Evolutionary conservation across 2,329 filamentous ascomycete genomes (phyloP).

Genomic region (Colletotrichum costaricense): DNA sequence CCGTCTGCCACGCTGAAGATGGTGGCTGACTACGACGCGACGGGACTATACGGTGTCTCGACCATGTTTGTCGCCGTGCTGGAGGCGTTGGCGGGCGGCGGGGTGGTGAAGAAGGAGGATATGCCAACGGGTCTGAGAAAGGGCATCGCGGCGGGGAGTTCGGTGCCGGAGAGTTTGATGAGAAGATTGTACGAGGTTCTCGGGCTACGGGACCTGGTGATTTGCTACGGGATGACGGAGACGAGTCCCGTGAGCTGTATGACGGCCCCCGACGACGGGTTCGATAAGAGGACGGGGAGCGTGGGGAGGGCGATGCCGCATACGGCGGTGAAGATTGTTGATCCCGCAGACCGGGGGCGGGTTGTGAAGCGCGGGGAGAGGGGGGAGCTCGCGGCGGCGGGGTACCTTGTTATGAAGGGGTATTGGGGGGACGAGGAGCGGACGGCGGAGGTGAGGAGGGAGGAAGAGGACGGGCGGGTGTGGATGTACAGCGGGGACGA

Average conservation of each 20-base stretch:
- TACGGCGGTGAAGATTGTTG: constrained; percentile 80
- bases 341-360: constrained; percentile 67
- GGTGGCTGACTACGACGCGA: constrained; percentile 64
- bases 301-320: constrained; percentile 89
- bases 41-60: constrained; percentile 85
- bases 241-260: constrained; percentile 83
- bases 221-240: constrained; percentile 98
- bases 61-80: constrained; percentile 96
- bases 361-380: constrained; percentile 73
- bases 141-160: constrained; percentile 91
- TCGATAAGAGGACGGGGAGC: constrained; percentile 77
- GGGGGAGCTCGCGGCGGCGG: constrained; percentile 85
- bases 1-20: constrained; percentile 75
- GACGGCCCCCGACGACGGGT: constrained; percentile 82
- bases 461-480: constrained; percentile 61
- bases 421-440: constrained; percentile 82
- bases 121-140: constrained; percentile 70
- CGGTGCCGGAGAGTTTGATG: constrained; percentile 88
- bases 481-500: constrained; percentile 98
- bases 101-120: constrained; percentile 40
- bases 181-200: constrained; percentile 76
- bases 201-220: constrained; percentile 85
- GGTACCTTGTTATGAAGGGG: constrained; percentile 90
- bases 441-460: constrained; percentile 74
- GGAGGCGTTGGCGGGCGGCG: constrained; percentile 71